Evolutionary conservation across 2,329 filamentous ascomycete species (phyloP).

Genomic region (Microcyclosporella mali): DNA sequence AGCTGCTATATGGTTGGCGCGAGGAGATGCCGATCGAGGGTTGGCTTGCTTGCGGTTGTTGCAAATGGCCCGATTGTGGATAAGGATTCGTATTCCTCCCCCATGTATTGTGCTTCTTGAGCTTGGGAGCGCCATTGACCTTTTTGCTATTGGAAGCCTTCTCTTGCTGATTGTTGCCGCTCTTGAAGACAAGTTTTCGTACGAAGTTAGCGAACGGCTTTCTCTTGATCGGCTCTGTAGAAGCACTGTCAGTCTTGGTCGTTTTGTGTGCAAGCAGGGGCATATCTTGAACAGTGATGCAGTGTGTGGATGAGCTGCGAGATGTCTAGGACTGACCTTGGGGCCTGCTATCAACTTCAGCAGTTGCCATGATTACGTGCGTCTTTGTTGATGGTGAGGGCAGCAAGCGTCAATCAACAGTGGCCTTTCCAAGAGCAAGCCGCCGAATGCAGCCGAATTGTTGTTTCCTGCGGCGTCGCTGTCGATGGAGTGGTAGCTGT

Average conservation of each 20-base stretch:
- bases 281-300: background rate
- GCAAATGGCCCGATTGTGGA: slow-evolving; percentile 64
- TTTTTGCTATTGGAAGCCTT: slow-evolving; percentile 33
- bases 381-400: background rate
- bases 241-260: slow-evolving; percentile 20
- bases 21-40: slow-evolving; percentile 15
- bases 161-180: slow-evolving; percentile 39
- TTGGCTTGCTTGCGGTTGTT: slow-evolving; percentile 43
- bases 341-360: slow-evolving; percentile 39
- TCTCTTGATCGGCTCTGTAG: slow-evolving; percentile 64
- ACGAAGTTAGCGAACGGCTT: slow-evolving; percentile 90
- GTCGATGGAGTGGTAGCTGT: background rate
- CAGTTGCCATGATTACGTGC: slow-evolving; percentile 36
- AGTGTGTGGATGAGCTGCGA: background rate
- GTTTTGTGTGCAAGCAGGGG: background rate
- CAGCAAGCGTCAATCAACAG: no score
- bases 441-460: no score
- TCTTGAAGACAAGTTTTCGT: slow-evolving; percentile 88
- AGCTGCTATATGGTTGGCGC: slow-evolving; percentile 24
- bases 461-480: background rate
- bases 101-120: slow-evolving; percentile 31
- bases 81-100: slow-evolving; percentile 89
- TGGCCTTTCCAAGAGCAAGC: no score
- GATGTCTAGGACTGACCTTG: slow-evolving; percentile 33
- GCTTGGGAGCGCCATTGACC: slow-evolving; percentile 11